A percentile compares a stretch with the other conserved stretches of the same genome.
Conservation (phyloP, 2,329 filamentous ascomycete species). For the Microsporum canis region DNA sequence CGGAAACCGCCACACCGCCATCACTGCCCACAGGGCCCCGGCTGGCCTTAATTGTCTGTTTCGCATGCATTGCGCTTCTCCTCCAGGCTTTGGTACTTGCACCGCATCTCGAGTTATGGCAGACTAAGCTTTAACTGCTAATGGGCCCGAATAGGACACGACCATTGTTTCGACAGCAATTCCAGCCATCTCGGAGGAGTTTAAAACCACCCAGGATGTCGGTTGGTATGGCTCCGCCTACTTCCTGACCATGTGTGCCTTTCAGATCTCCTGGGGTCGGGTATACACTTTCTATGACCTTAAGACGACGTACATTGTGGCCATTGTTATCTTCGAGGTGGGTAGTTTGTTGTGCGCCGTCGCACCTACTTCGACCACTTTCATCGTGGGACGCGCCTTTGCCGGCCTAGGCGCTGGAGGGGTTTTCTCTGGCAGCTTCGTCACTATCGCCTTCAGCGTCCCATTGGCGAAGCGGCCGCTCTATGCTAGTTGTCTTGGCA, state of each 20-base stretch:
- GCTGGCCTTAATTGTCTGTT: too few species aligned
- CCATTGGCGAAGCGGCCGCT: too few species aligned
- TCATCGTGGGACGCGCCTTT: background rate
- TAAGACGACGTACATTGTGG: background rate
- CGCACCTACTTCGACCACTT: background rate
- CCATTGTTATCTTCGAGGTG: too few species aligned
- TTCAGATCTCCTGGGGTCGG: background rate
- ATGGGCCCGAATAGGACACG: background rate
- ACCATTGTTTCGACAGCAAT: slow-evolving; percentile 18
- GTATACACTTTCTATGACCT: background rate
- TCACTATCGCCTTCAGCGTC: background rate
- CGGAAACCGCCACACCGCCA: too few species aligned
- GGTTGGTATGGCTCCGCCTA: background rate
- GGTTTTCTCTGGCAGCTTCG: background rate
- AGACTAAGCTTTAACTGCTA: too few species aligned
- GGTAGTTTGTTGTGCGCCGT: background rate
- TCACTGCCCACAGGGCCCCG: too few species aligned
- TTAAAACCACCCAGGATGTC: slow-evolving; percentile 7
- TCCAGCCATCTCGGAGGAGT: slow-evolving; percentile 15
- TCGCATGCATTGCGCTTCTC: too few species aligned
- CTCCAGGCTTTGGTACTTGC: too few species aligned
- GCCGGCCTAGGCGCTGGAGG: background rate
- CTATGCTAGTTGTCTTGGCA: too few species aligned
- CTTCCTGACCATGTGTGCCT: background rate
- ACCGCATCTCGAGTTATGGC: too few species aligned